phyloP scores from a whole-genome alignment of 768 basidiomycete species.

The Suillus brevipes region DNA sequence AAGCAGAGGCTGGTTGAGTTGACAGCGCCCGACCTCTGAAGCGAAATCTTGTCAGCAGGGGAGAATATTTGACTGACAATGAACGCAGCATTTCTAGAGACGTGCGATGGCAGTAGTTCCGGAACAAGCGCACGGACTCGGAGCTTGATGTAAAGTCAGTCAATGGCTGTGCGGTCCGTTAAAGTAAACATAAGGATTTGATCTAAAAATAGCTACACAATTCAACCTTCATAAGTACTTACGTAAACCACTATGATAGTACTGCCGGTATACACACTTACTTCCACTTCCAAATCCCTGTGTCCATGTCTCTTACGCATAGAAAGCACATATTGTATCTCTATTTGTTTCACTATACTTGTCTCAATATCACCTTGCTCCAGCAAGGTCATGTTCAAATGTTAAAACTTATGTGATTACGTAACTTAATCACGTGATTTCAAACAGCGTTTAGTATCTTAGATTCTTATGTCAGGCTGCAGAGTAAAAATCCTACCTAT shows the following conservation, averaged over 20 bases:
- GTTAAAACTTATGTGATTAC: too few relatives aligned
- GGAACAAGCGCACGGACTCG: slow-evolving; percentile 2
- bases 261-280: slow-evolving; percentile 3
- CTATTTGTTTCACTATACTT: slow-evolving; percentile 17
- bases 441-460: too few relatives aligned
- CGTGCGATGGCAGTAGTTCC: neutral
- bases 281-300: slow-evolving; percentile 19
- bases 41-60: slow-evolving; percentile 6
- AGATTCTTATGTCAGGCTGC: too few relatives aligned
- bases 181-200: neutral
- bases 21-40: slow-evolving; percentile 19
- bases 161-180: neutral
- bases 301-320: slow-evolving; percentile 17
- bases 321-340: slow-evolving; percentile 26
- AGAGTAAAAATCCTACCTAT: slow-evolving; percentile 58
- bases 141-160: neutral
- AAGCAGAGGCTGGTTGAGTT: neutral
- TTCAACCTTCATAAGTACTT: neutral
- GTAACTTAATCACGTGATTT: too few relatives aligned
- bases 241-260: too few relatives aligned
- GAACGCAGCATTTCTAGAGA: slow-evolving; percentile 19
- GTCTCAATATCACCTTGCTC: too few relatives aligned
- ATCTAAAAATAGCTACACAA: neutral
- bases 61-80: slow-evolving; percentile 3
- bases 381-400: too few relatives aligned